Conservation (phyloP, 2,329 filamentous ascomycete species). For the Endothia cerciana region DNA sequence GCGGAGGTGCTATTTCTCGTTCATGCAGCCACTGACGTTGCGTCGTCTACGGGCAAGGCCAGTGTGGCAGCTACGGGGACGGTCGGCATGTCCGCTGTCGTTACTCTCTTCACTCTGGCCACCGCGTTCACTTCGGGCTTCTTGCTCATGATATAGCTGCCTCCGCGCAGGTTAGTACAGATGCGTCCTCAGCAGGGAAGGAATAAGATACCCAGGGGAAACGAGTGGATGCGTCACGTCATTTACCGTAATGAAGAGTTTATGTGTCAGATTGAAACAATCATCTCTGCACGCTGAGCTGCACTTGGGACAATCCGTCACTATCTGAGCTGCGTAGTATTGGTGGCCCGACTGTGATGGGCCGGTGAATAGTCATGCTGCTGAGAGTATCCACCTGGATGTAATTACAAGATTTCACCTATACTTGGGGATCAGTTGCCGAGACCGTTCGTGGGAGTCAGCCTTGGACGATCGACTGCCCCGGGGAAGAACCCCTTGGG, state of each 20-base stretch:
- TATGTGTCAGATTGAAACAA: too few relatives aligned
- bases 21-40: constrained; percentile 6
- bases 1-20: constrained; percentile 17
- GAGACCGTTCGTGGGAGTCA: background rate
- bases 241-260: too few relatives aligned
- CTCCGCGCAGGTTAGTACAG: too few relatives aligned
- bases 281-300: too few relatives aligned
- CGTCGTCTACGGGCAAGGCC: background rate
- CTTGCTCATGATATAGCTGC: constrained; percentile 4
- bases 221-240: too few relatives aligned
- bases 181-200: too few relatives aligned
- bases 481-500: too few relatives aligned
- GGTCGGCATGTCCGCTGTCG: background rate
- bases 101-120: constrained; percentile 5
- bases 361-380: too few relatives aligned
- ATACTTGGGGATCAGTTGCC: background rate
- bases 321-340: too few relatives aligned
- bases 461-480: too few relatives aligned
- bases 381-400: background rate
- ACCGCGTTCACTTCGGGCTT: constrained; percentile 16
- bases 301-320: too few relatives aligned
- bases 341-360: too few relatives aligned
- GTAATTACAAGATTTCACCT: background rate
- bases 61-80: background rate
- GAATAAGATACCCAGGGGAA: background rate